Percentiles rank a stretch among this genome's conserved stretches.
phyloP scores from a whole-genome alignment of 768 basidiomycete species.

The Peribolospora baueri region DNA sequence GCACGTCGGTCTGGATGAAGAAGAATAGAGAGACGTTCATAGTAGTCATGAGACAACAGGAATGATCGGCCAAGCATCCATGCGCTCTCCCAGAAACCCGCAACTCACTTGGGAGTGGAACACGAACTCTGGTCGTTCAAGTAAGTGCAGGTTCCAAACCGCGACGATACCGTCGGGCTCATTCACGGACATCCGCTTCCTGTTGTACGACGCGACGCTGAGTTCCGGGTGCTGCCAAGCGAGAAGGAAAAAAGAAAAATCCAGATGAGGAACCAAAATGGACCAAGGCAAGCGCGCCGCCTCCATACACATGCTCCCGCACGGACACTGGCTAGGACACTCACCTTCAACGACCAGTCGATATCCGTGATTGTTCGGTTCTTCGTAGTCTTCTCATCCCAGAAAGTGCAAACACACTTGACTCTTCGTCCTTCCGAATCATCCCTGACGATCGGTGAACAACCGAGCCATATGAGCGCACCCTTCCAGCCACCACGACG shows the following conservation, averaged over 20 bases:
- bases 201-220: slow-evolving; percentile 88
- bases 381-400: slow-evolving; percentile 69
- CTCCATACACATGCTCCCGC: too few species aligned
- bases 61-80: background rate
- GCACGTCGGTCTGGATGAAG: slow-evolving; percentile 63
- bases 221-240: slow-evolving; percentile 65
- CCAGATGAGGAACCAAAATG: background rate
- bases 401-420: slow-evolving; percentile 82
- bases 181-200: slow-evolving; percentile 73
- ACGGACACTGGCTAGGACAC: slow-evolving; percentile 1
- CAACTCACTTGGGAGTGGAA: slow-evolving; percentile 81
- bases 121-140: slow-evolving; percentile 88
- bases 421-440: slow-evolving; percentile 74
- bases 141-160: slow-evolving; percentile 86
- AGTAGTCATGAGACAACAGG: background rate
- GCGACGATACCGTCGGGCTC: slow-evolving; percentile 94
- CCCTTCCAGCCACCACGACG: background rate
- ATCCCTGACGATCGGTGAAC: slow-evolving; percentile 29
- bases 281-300: slow-evolving; percentile 1
- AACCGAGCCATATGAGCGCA: background rate
- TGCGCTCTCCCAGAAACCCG: too few species aligned
- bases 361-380: slow-evolving; percentile 87
- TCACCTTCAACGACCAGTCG: slow-evolving; percentile 92
- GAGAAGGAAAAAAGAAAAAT: background rate
- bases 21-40: slow-evolving; percentile 3